Evolutionary conservation across 208 protist species (phyloP).

Genomic region (Trichomonas tenax): DNA sequence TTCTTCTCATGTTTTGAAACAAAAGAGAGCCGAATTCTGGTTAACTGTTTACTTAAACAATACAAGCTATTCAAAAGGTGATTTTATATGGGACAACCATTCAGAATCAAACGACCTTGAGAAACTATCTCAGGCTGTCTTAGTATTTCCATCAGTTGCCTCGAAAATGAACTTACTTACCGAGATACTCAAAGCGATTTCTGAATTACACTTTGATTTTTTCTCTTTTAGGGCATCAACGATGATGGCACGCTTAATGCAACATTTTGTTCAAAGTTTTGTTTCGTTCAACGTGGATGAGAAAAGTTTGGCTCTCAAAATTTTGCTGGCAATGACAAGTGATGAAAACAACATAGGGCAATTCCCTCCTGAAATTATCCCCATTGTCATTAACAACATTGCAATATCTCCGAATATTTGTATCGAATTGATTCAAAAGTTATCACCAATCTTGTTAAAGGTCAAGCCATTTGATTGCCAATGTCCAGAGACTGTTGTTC

Average conservation of each 20-base stretch:
- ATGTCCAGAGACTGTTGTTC: neutral
- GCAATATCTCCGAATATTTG: neutral
- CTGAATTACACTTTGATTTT: neutral
- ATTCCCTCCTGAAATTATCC: neutral
- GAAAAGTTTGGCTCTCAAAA: neutral
- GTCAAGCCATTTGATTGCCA: neutral
- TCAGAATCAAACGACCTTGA: neutral
- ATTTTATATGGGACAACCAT: neutral
- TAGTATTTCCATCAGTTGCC: neutral
- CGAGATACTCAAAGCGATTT: neutral
- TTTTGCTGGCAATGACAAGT: neutral
- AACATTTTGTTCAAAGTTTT: neutral
- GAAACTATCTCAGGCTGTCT: neutral
- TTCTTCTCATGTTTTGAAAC: neutral
- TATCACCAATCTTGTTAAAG: neutral
- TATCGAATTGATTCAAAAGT: neutral
- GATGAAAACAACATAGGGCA: neutral
- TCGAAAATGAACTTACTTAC: neutral
- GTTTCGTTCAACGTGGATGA: neutral
- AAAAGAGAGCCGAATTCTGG: neutral
- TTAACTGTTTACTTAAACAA: neutral
- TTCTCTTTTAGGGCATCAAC: neutral
- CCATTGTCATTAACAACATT: neutral
- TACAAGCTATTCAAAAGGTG: neutral
- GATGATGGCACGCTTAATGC: neutral